Evolutionary conservation across 2,329 filamentous ascomycete genomes (phyloP).

Genomic region (Teratosphaeria nubilosa): DNA sequence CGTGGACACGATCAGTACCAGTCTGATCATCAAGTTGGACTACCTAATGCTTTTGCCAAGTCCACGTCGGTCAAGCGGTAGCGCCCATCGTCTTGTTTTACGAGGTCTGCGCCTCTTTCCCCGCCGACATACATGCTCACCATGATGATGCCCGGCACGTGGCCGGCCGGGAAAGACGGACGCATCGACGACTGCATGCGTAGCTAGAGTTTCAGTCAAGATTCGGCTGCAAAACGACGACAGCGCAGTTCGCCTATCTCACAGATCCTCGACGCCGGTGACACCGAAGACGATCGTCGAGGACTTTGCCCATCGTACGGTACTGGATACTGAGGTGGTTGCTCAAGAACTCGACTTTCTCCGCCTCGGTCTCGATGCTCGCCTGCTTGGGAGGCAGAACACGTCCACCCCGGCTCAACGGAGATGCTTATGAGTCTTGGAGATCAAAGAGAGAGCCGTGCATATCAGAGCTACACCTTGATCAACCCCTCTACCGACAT

Average conservation of each 20-base stretch:
- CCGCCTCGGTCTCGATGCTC: constrained; percentile 18
- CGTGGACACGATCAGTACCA: too few species aligned
- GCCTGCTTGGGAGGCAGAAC: constrained; percentile 23
- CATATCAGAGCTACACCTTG: neutral
- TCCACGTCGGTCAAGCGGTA: constrained; percentile 8
- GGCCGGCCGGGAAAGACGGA: constrained; percentile 27
- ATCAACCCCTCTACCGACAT: neutral
- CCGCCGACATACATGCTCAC: constrained; percentile 21
- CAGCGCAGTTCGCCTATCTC: too few species aligned
- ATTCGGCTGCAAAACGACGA: too few species aligned
- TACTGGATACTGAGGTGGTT: constrained; percentile 27
- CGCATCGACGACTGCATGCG: constrained; percentile 24
- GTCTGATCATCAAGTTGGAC: neutral
- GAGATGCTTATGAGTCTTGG: neutral
- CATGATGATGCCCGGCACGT: constrained; percentile 24
- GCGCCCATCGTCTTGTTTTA: constrained; percentile 19
- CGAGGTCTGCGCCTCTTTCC: constrained; percentile 27
- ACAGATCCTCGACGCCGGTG: constrained; percentile 19
- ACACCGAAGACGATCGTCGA: constrained; percentile 22
- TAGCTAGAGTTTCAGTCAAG: too few species aligned
- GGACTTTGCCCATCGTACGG: constrained; percentile 28
- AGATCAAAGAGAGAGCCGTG: neutral
- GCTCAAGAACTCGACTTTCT: constrained; percentile 18
- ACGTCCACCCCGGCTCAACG: constrained; percentile 13
- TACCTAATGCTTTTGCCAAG: neutral